Percentiles rank a stretch among this genome's conserved stretches.
Conservation (phyloP, 495 filamentous ascomycete genomes). For the Parmelia sp. region DNA sequence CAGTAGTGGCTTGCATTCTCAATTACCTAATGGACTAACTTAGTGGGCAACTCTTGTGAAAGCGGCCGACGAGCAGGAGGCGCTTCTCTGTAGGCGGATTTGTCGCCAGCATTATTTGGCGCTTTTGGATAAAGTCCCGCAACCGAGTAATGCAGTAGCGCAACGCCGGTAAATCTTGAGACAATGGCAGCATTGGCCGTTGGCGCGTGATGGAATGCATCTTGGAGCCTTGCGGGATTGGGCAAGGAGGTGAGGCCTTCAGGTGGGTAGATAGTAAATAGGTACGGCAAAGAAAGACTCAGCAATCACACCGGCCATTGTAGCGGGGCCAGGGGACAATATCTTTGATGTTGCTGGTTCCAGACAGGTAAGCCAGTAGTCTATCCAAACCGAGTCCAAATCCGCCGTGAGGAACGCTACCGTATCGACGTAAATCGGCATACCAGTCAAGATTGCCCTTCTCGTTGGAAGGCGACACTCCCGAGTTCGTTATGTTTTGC, state of each 20-base stretch:
- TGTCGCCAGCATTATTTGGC: background rate
- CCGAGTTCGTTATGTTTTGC: background rate
- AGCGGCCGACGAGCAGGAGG: background rate
- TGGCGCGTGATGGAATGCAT: background rate
- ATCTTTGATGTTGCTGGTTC: constrained; percentile 79
- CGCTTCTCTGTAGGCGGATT: background rate
- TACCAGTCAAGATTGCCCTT: constrained; percentile 75
- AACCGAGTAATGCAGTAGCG: background rate
- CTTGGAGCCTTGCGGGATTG: background rate
- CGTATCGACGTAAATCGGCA: constrained; percentile 87
- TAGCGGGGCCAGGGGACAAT: constrained; percentile 84
- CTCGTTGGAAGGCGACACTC: constrained; percentile 26
- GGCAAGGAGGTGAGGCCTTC: background rate
- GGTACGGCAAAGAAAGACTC: constrained; percentile 29
- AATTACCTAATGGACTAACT: background rate
- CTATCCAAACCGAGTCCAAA: constrained; percentile 94
- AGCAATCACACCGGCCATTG: constrained; percentile 88
- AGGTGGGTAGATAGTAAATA: background rate
- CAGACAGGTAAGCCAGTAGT: constrained; percentile 77
- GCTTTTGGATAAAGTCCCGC: background rate
- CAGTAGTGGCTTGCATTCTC: background rate
- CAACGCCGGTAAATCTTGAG: background rate
- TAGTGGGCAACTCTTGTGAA: background rate
- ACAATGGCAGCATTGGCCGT: background rate
- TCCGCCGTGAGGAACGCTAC: constrained; percentile 89